phyloP scores from a whole-genome alignment of 2,329 filamentous ascomycete genomes.

The Botryotinia globosa region DNA sequence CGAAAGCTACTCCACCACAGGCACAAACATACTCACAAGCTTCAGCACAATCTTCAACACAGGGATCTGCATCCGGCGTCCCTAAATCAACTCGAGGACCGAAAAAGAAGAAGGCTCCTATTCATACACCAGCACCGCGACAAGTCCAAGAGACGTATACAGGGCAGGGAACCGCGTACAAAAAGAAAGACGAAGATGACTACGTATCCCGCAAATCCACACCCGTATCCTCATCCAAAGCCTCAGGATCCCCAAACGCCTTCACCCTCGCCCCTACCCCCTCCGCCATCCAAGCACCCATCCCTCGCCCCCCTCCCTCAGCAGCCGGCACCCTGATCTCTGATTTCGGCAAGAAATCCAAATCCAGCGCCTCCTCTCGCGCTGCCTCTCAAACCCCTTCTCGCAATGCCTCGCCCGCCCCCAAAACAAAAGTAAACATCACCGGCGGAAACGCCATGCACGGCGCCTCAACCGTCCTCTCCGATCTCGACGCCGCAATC shows the following conservation, averaged over 20 bases:
- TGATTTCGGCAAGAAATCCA: conserved; percentile 62
- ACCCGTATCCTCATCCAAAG: conserved; percentile 41
- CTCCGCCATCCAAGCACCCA: conserved; percentile 50
- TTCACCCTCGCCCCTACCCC: conserved; percentile 46
- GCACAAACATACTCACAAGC: conserved; percentile 10
- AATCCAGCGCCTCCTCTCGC: conserved; percentile 46
- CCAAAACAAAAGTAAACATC: conserved; percentile 66
- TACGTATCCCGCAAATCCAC: conserved; percentile 58
- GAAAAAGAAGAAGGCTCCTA: conserved; percentile 58
- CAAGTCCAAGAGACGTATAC: conserved; percentile 61
- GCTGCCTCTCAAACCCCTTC: conserved; percentile 53
- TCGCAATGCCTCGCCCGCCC: conserved; percentile 28
- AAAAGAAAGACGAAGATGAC: conserved; percentile 69
- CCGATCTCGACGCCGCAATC: conserved; percentile 76
- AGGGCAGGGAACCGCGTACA: conserved; percentile 63
- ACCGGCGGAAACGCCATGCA: conserved; percentile 79
- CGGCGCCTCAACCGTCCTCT: conserved; percentile 70
- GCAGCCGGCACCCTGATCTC: conserved; percentile 79
- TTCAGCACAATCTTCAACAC: conserved; percentile 17
- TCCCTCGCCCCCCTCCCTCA: conserved; percentile 47
- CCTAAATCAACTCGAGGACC: conserved; percentile 49
- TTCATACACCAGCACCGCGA: conserved; percentile 64
- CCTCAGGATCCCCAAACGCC: conserved; percentile 34
- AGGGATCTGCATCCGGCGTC: conserved; percentile 35
- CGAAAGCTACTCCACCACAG: conserved; percentile 20